Evolutionary conservation across 495 filamentous ascomycete species (phyloP), one percentile per base, ranked within the genome.

Genomic region (Hypoxylon intermedium): DNA sequence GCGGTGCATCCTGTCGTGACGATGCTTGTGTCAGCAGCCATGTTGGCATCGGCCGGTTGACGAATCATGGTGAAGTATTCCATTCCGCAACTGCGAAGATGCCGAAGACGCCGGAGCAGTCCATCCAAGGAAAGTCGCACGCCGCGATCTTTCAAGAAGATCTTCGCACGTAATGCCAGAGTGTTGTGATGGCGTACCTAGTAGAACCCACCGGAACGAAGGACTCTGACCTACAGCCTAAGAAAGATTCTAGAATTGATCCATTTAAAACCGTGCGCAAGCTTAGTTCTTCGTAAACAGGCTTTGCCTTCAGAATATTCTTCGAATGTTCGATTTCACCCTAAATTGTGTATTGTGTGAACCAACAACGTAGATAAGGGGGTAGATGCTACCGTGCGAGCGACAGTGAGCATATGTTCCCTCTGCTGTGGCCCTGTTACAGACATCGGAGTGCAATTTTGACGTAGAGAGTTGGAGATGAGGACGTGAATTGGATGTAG

Each of bases 1-100:
- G 50, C 60, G 54, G 54, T 53, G 43, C 53, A 58, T 53, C 24
- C 28, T 15, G 41, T 53, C 48, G 54, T 59, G 36, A 52, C 26
- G 50, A 53, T 15, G 24, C 11, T 48, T n/a, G 55, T 24, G 26
- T 24, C 13, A 30, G 34, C 11, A 54, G 9, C 43, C 20, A 50
- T 41, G 44, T 26, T 31, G 38, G 38, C 43, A 30, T 49, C 9
- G 31, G 36, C 11, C 15, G 28, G 16, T 43, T 11, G 28, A 28
- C 60, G 43, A 58, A 64, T 64, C 54, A 58, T 34, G 31, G 2
- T 6, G 9, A 31, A 11, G 36, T 9, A 53, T 50, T 45, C 19
- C 41, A 45, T 42, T 16, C 24, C 28, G 43, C 26, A 13, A 34
- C 23, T 26, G 21, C 16, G 38, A 37, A 19, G 28, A 28, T 20